Evolutionary conservation across 345 rosid species (phyloP), one percentile per base, ranked within the genome.

Genomic region (Rhizophora apiculata): DNA sequence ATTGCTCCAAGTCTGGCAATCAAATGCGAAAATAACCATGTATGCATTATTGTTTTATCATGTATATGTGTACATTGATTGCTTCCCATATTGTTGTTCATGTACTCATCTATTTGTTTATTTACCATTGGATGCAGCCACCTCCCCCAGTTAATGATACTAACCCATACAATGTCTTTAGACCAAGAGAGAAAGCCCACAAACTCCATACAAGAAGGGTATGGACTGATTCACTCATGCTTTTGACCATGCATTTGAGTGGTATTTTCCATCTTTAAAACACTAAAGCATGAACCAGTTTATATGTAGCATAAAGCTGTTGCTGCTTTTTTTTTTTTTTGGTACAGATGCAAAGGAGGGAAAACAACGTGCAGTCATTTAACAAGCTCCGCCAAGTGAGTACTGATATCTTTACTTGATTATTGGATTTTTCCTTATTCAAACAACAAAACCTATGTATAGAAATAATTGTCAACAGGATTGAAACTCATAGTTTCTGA

Each of bases 341-440:
- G 74, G n/a, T 66, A 21, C 76, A 95, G 97, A 92, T 95, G 99
- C 99, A 92, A 77, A 85, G 99, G 82, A 95, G 99, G 82, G 99
- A 95, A 85, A 95, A 95, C 80, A 95, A 92, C 72, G 97, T 92
- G 70, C 99, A 92, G 76, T 95, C 96, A 68, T 95, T 95, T 82
- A 97, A 95, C 81, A 95, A 95, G 89, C 93, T 95, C 80, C 96
- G 99, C 53, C 99, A 95, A 89, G 99, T 92, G 32, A 77, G 82
- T 39, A 60, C 71, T 68, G 22, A 31, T 58, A 61, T 32, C 51
- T 53, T 15, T 46, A 8, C 36, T 63, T 26, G 60, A 56, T 21
- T 5, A 10, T 24, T 56, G 6, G 39, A 20, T 13, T 24, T 26
- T 53, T 68, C 19, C 13, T 22, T 46, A 20, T 43, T 34, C 64